phyloP scores from a whole-genome alignment of 2,329 filamentous ascomycete species.

The Cordyceps cicadae region DNA sequence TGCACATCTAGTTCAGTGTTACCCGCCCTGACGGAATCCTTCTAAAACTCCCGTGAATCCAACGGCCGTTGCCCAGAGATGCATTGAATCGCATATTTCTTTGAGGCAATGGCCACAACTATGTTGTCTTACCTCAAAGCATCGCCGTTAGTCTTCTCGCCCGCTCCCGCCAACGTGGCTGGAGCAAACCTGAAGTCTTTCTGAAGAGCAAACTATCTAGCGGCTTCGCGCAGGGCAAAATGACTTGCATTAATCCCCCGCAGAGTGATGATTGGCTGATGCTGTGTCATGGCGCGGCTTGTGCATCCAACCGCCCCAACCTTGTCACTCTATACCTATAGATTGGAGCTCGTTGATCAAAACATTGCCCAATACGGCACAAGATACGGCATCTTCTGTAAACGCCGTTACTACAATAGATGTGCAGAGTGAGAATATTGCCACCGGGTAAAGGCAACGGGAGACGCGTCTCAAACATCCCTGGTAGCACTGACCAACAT shows the following conservation, averaged over 20 bases:
- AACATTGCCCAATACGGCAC: background rate
- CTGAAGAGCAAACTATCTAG: background rate
- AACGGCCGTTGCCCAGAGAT: background rate
- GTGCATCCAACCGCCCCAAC: background rate
- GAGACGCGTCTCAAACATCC: background rate
- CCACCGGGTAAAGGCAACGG: background rate
- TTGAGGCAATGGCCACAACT: background rate
- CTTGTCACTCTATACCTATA: background rate
- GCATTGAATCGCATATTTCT: background rate
- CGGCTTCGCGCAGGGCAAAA: background rate
- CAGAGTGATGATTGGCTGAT: background rate
- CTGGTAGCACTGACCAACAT: background rate
- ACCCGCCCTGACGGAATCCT: background rate
- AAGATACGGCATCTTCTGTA: background rate
- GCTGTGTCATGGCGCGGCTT: background rate
- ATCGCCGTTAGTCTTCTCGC: background rate
- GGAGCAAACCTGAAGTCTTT: background rate
- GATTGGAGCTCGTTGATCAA: background rate
- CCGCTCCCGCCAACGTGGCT: background rate
- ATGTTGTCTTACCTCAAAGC: background rate
- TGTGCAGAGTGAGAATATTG: background rate
- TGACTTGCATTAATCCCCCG: background rate
- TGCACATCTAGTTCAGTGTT: background rate
- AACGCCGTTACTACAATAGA: background rate
- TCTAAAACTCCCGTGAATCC: background rate